Evolutionary conservation across 306 rosid species (phyloP), one percentile per base, ranked within the genome.

Genomic region (Rubus idaeus): DNA sequence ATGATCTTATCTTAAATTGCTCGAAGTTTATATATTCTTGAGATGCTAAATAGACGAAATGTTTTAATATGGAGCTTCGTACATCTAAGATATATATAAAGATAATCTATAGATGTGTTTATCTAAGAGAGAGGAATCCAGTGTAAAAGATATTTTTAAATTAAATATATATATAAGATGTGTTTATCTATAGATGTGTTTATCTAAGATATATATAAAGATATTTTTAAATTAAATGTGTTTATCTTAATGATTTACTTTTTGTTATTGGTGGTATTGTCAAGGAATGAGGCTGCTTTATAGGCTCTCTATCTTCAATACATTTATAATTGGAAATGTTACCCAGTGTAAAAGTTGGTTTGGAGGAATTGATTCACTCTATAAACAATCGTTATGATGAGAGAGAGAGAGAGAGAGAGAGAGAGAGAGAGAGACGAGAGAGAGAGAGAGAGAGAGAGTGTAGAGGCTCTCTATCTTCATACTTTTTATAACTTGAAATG

Each of bases 1-100:
- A 35, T 10, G 57, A 35, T 75, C 70, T 61, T 78, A 82, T 75
- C 57, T 78, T 74, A 45, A 62, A 51, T 76, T 70, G 57, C 72
- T 62, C 37, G 47, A 41, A 79, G 3, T 78, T 63, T 61, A 67
- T 60, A 39, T 8, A 20, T 63, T 81, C 81, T 66, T 63, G 8
- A 64, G 49, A 45, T 80, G 23, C 77, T 13, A n/a, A 51, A 5
- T 61, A 16, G 30, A 65, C 39, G 76, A 46, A 58, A 37, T 37
- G 2, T 0, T 14, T 39, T 18, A 65, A 39, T 3, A 30, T 5
- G 21, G 3, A 39, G 21, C 68, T 39, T 63, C 11, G 14, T 16
- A 16, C 8, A 21, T 60, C 65, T 10, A 68, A 10, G 6, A 23
- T 45, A 16, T 21, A 6, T 20, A 20, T 53, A n/a, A n/a, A n/a